phyloP scores from a whole-genome alignment of 345 rosid species.

The Geranium brycei region DNA sequence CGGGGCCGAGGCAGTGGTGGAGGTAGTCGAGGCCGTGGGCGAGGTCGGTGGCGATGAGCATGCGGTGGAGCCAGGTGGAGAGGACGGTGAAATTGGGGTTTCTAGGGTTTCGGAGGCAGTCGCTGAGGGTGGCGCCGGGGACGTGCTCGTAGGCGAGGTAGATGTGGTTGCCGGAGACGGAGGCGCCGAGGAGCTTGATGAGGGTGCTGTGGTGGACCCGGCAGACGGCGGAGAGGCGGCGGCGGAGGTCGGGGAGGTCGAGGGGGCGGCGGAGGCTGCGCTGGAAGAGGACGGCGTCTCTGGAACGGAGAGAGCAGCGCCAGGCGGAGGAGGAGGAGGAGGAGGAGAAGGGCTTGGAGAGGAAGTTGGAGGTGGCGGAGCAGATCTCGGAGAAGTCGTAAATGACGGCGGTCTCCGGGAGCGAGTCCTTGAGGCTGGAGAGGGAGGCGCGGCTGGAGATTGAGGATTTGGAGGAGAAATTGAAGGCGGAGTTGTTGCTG shows the following conservation, averaged over 20 bases:
- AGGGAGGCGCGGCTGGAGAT: conserved; percentile 9
- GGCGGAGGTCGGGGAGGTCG: conserved; percentile 11
- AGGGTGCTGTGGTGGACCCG: conserved; percentile 34
- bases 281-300: conserved; percentile 24
- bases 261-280: conserved; percentile 26
- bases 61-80: conserved; percentile 33
- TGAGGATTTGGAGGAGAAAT: conserved; percentile 2
- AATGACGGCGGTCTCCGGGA: conserved; percentile 21
- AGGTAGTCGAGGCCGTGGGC: conserved; percentile 43
- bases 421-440: conserved; percentile 8
- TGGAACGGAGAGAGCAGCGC: conserved; percentile 27
- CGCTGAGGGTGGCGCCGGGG: conserved; percentile 26
- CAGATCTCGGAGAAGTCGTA: conserved; percentile 33
- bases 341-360: conserved; percentile 22
- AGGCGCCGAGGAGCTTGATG: conserved; percentile 33
- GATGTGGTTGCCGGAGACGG: conserved; percentile 22
- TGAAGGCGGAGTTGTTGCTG: conserved; percentile 11
- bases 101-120: conserved; percentile 29
- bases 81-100: conserved; percentile 37
- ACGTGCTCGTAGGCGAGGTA: conserved; percentile 37
- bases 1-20: conserved; percentile 30
- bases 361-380: conserved; percentile 33
- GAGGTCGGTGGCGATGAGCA: conserved; percentile 37
- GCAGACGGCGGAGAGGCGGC: conserved; percentile 21
- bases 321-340: conserved; percentile 26